phyloP scores from a whole-genome alignment of 1,284 basidiomycete species.

The Cryptococcus maquisensis region DNA sequence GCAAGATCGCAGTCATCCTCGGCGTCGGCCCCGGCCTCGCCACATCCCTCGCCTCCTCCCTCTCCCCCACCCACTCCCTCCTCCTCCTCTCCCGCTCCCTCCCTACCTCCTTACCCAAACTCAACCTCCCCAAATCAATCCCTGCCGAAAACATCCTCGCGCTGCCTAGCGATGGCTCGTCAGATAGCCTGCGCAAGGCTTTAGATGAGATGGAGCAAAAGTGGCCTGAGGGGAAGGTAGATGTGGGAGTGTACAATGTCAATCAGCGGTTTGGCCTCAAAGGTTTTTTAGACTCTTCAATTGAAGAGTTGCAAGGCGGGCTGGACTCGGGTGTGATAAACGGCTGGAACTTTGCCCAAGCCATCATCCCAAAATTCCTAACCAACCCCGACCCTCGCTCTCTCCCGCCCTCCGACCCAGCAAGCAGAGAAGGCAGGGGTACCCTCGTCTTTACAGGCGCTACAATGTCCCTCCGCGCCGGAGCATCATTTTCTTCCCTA shows the following conservation, averaged over 20 bases:
- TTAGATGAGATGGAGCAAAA: slow-evolving; percentile 27
- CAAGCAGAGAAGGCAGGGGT: slow-evolving; percentile 15
- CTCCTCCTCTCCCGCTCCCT: slow-evolving; percentile 45
- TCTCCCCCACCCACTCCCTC: slow-evolving; percentile 39
- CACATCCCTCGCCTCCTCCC: slow-evolving; percentile 31
- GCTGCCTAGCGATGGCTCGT: slow-evolving; percentile 26
- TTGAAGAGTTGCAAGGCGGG: slow-evolving; percentile 26
- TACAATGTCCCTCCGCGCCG: slow-evolving; percentile 36
- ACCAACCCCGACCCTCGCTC: slow-evolving; percentile 2
- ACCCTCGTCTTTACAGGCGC: slow-evolving; percentile 46
- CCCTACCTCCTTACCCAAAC: slow-evolving; percentile 28
- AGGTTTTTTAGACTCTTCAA: slow-evolving; percentile 31
- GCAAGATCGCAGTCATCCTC: slow-evolving; percentile 34
- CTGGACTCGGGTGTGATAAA: slow-evolving; percentile 24
- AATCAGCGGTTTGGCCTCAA: slow-evolving; percentile 29
- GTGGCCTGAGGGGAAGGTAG: slow-evolving; percentile 33
- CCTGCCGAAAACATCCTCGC: slow-evolving; percentile 27
- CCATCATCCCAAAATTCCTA: slow-evolving; percentile 35
- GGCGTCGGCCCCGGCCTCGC: slow-evolving; percentile 42
- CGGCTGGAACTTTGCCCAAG: slow-evolving; percentile 36
- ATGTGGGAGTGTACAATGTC: slow-evolving; percentile 43
- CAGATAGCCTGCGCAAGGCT: slow-evolving; percentile 24
- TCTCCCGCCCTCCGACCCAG: neutral
- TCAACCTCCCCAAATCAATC: slow-evolving; percentile 23
- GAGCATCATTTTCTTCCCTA: slow-evolving; percentile 34